Evolutionary conservation across 2,329 filamentous ascomycete species (phyloP), one percentile per base, ranked within the genome.

Genomic region (Arthrocladium fulminans): DNA sequence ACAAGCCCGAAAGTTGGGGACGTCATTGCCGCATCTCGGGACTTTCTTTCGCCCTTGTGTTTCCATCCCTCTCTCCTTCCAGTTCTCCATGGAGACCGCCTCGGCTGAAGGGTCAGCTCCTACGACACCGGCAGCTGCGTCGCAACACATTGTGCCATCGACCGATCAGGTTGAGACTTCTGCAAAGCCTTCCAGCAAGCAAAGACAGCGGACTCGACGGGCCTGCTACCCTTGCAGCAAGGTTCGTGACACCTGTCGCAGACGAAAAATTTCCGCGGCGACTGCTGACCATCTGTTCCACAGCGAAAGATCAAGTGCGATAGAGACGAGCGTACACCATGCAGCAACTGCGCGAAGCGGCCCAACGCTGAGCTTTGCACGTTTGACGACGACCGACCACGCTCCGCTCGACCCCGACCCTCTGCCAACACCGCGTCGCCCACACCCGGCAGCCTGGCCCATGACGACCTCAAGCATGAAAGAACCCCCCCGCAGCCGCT

Each of bases 201-300:
- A 45, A 30, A 6, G 35, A 23, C 45, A 50, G 19, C 42, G 48
- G 9, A 50, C 29, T 30, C 29, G 48, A 2, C 27, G 38, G 42
- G 48, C 48, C 10, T 50, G 48, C 35, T 50, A 50, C 38, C 48
- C 48, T 22, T 50, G 48, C 24, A 46, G 43, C n/a, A 45, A 45
- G 43, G 43, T 45, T 45, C 12, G 43, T 45, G 43, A 45, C 42
- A 32, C 27, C 19, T 17, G 29, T 45, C 42, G 42, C 19, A 19
- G 19, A 34, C n/a, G n/a, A 13, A 20, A 30, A 12, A 13, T 23
- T 23, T 15, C 20, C n/a, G 2, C 2, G 2, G 10, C 10, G 13
- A 8, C 20, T 19, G 22, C 43, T 45, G 17, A 45, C 43, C 3
- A 20, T 10, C 4, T 25, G 5, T 10, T 3, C 6, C 24, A 15